These are phyloP conservation scores for Trichophyton rubrum DNA, from an alignment of 2,329 filamentous ascomycete genomes.

Conservation along the genomic window DNA sequence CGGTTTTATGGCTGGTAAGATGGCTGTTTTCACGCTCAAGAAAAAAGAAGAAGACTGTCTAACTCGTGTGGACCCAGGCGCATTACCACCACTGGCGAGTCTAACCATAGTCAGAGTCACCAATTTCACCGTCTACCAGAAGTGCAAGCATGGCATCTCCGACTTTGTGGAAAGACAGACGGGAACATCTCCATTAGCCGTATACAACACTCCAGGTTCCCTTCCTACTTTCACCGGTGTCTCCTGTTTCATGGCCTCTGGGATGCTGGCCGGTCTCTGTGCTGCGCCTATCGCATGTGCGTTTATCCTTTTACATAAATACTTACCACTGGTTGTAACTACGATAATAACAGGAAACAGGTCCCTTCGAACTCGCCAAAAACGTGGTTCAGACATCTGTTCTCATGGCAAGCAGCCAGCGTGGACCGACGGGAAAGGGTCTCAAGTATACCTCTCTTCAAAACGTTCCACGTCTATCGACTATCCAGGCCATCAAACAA, in stretches of 20 bases:
- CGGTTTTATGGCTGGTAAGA: conserved; percentile 36
- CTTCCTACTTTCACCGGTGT: conserved; percentile 30
- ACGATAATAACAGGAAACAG: conserved; percentile 16
- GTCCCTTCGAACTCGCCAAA: conserved; percentile 37
- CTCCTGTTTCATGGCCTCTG: conserved; percentile 32
- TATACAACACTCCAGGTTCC: conserved; percentile 32
- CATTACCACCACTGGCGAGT: conserved; percentile 33
- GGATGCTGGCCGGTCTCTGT: conserved; percentile 31
- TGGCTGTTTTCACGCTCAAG: background rate
- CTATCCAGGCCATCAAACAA: conserved; percentile 31
- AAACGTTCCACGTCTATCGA: conserved; percentile 29
- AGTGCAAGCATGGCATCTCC: conserved; percentile 31
- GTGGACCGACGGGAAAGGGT: conserved; percentile 26
- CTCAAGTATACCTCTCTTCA: conserved; percentile 24
- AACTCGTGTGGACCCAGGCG: conserved; percentile 22
- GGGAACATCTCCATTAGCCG: conserved; percentile 29
- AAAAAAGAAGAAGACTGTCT: background rate
- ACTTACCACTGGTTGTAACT: background rate
- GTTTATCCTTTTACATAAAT: conserved; percentile 11
- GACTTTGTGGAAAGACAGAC: conserved; percentile 29
- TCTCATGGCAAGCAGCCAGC: conserved; percentile 28
- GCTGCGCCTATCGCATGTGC: conserved; percentile 34
- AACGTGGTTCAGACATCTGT: conserved; percentile 39
- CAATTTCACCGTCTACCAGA: conserved; percentile 36
- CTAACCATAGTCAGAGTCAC: conserved; percentile 35